phyloP scores from a whole-genome alignment of 163 green algal species.

The Scenedesmus sp. region DNA sequence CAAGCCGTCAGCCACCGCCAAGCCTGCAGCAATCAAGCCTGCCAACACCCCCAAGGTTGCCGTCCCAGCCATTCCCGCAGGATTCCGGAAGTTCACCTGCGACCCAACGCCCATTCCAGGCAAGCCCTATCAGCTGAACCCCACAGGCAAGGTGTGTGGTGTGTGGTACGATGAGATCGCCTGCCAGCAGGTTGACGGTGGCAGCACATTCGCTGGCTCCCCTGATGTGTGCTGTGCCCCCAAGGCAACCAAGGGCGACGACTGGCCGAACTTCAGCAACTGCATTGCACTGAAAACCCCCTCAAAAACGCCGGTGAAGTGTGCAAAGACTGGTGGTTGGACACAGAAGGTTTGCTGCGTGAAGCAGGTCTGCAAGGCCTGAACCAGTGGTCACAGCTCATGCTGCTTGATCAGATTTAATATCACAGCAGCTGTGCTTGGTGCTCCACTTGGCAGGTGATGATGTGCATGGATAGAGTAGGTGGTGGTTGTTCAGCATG shows the following conservation, averaged over 20 bases:
- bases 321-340: neutral
- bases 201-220: neutral
- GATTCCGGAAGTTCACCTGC: neutral
- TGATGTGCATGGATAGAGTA: too few species aligned
- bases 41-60: neutral
- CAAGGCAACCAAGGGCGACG: slow-evolving; percentile 6
- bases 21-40: neutral
- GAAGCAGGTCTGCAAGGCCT: neutral
- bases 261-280: slow-evolving; percentile 7
- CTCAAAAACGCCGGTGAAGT: neutral
- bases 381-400: neutral
- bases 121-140: neutral
- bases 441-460: too few species aligned
- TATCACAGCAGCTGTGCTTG: too few species aligned
- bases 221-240: neutral
- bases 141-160: slow-evolving; percentile 12
- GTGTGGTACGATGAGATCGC: slow-evolving; percentile 26
- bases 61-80: neutral
- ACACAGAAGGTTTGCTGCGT: neutral
- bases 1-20: neutral
- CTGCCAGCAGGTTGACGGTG: slow-evolving; percentile 13
- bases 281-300: neutral
- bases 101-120: neutral
- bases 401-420: too few species aligned
- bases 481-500: too few species aligned